phyloP scores from a whole-genome alignment of 2,329 filamentous ascomycete genomes.

The Calonectria hongkongensis region DNA sequence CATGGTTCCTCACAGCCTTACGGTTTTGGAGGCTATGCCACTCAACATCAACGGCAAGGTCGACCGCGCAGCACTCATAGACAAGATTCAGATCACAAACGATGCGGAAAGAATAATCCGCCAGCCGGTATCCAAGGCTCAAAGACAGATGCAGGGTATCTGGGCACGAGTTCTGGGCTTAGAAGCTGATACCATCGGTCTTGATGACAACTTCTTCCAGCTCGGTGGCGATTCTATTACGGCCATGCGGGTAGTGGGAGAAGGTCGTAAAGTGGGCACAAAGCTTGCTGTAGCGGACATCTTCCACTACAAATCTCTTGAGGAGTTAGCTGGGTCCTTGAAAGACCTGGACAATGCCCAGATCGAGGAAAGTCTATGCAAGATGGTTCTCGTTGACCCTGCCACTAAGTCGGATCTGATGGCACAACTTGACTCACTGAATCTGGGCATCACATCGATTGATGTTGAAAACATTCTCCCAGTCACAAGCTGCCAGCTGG shows the following conservation, averaged over 20 bases:
- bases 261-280: slow-evolving; percentile 37
- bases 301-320: slow-evolving; percentile 28
- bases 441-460: slow-evolving; percentile 6
- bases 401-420: slow-evolving; percentile 33
- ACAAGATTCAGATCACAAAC: not conserved
- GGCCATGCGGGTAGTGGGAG: slow-evolving; percentile 49
- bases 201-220: slow-evolving; percentile 54
- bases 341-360: slow-evolving; percentile 37
- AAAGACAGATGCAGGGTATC: slow-evolving; percentile 25
- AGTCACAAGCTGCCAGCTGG: slow-evolving; percentile 42
- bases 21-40: slow-evolving; percentile 53
- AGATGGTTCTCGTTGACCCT: slow-evolving; percentile 34
- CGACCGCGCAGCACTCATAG: not conserved
- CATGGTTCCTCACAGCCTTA: slow-evolving; percentile 53
- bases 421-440: slow-evolving; percentile 22
- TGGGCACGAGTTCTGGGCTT: slow-evolving; percentile 43
- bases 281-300: slow-evolving; percentile 37
- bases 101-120: not conserved
- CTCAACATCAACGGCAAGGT: not conserved
- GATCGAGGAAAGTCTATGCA: slow-evolving; percentile 59
- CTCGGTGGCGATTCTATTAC: slow-evolving; percentile 54
- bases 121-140: not conserved
- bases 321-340: not conserved
- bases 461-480: slow-evolving; percentile 43
- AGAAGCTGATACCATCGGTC: slow-evolving; percentile 52